A percentile compares a stretch with the other conserved stretches of the same genome.
Evolutionary conservation across 176 grass and related monocot species (phyloP).

Genomic region (Lolium rigidum): DNA sequence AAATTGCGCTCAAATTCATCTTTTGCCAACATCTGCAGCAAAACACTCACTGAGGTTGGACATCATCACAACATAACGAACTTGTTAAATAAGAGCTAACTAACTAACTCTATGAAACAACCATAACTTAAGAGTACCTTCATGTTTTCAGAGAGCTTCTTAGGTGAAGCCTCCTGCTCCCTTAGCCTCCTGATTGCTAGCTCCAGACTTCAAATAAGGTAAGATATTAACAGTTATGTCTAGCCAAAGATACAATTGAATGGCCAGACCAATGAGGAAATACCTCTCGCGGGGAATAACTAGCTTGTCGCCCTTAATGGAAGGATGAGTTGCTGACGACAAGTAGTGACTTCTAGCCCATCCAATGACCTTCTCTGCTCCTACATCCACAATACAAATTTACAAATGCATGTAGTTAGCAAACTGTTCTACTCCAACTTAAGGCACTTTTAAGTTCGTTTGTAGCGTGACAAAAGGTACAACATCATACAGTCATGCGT

Average conservation of each 20-base stretch:
- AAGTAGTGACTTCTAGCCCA: conserved; percentile 95
- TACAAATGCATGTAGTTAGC: conserved; percentile 24
- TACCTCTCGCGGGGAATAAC: conserved; percentile 89
- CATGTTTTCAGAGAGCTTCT: conserved; percentile 66
- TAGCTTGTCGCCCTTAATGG: conserved; percentile 68
- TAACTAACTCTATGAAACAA: conserved; percentile 17
- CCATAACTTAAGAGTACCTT: conserved; percentile 53
- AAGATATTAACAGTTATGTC: conserved; percentile 23
- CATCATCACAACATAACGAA: not conserved
- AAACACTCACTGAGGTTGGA: conserved; percentile 37
- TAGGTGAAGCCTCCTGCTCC: conserved; percentile 61
- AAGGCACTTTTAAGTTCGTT: conserved; percentile 10
- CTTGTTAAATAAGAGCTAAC: not conserved
- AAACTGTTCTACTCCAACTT: conserved; percentile 30
- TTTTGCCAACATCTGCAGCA: conserved; percentile 82
- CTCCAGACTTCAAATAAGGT: conserved; percentile 67
- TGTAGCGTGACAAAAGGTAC: not conserved
- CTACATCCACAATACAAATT: conserved; percentile 51
- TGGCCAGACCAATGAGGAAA: conserved; percentile 38
- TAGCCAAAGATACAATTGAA: conserved; percentile 26
- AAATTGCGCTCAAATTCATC: conserved; percentile 96
- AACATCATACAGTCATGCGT: not conserved
- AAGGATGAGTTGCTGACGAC: conserved; percentile 63
- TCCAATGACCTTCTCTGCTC: conserved; percentile 80
- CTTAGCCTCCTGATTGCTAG: conserved; percentile 76